These are phyloP conservation scores for Solanum commersonii DNA, from an alignment of 257 asterid genomes.

Conservation along the genomic window DNA sequence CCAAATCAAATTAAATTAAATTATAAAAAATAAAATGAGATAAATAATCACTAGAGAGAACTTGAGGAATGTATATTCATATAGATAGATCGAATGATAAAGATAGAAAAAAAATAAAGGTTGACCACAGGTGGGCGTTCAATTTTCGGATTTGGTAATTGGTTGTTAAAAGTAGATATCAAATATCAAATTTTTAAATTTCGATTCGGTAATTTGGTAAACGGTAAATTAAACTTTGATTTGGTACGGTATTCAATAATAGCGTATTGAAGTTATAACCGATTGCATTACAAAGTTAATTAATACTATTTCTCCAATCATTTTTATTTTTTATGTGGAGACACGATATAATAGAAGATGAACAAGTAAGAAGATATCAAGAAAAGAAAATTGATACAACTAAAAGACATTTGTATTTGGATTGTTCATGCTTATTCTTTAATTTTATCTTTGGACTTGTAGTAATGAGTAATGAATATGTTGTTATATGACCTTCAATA, in stretches of 20 bases:
- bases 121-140: neutral
- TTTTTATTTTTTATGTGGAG: neutral
- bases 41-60: no score
- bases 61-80: neutral
- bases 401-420: neutral
- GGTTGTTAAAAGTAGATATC: no score
- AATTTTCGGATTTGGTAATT: neutral
- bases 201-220: no score
- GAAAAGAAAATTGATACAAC: neutral
- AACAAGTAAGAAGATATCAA: neutral
- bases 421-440: neutral
- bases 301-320: neutral
- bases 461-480: neutral
- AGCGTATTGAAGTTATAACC: neutral
- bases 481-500: neutral
- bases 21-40: no score
- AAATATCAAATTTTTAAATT: no score
- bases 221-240: no score
- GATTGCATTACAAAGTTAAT: neutral
- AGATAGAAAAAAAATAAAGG: neutral
- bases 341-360: neutral
- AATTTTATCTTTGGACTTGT: neutral
- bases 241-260: neutral
- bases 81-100: neutral
- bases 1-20: no score